Evolutionary conservation across 225 moss, liverwort and hornwort species (phyloP), one percentile per base, ranked within the genome.

Genomic region (Polytrichum commune): DNA sequence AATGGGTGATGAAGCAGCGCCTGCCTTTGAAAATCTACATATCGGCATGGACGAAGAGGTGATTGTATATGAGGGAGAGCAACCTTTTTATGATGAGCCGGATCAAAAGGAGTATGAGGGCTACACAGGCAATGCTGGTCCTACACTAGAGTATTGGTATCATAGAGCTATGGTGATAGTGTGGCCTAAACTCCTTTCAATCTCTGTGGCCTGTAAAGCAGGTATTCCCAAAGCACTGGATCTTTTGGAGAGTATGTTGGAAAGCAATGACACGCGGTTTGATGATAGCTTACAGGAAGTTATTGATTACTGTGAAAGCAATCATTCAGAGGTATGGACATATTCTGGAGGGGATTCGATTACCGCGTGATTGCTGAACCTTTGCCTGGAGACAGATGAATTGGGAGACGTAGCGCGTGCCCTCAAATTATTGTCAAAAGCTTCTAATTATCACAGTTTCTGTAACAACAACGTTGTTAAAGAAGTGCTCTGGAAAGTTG

Each of bases 171-270:
- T 74, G 64, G 32, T 79, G 24, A 64, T 75, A 24, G 67, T 79
- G 35, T 79, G 68, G 56, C 69, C 74, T 4, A 79, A 70, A 53
- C 19, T 35, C 9, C 63, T 60, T 1, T 62, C 64, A 53, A 19
- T 74, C 4, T 26, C 61, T 20, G 30, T 75, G 25, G 79, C 65
- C 46, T 80, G 70, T 0, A 62, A 62, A 33, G 55, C 68, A 55
- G 79, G 76, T 26, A 24, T 69, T 24, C 18, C 73, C 38, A 53
- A 58, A 18, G 76, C 69, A 60, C 18, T 80, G 73, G 73, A 80
- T 66, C 7, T 70, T 55, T 53, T 80, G 62, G 62, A 66, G 58
- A 46, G 19, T 5, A 70, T 60, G 67, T 64, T 24, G 25, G 62
- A 4, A 25, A 66, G 69, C 24, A 76, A 57, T 8, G 76, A 69